phyloP scores from a whole-genome alignment of 306 rosid genomes.

The Dryas octopetala region DNA sequence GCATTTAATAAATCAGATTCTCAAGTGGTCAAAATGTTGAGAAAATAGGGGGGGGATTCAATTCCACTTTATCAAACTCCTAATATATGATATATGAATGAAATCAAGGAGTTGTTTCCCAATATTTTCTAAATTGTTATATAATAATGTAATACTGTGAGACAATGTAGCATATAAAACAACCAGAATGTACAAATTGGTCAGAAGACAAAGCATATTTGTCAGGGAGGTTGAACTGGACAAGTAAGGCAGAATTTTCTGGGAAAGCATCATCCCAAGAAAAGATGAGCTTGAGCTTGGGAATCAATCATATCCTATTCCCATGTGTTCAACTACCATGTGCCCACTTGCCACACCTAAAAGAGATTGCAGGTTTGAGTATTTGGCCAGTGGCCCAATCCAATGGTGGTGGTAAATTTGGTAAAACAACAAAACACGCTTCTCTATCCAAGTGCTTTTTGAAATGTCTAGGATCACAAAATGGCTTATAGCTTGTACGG shows the following conservation, averaged over 20 bases:
- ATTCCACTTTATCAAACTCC: no score
- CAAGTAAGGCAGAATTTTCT: background rate
- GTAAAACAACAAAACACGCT: background rate
- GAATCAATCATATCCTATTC: background rate
- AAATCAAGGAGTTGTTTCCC: background rate
- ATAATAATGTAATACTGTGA: background rate
- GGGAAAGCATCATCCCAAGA: background rate
- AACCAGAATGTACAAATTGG: background rate
- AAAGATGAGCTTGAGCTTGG: background rate
- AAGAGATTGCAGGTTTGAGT: slow-evolving; percentile 25
- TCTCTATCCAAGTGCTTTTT: slow-evolving; percentile 1
- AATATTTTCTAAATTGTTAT: background rate
- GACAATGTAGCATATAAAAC: background rate
- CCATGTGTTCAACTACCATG: slow-evolving; percentile 9
- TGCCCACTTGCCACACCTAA: slow-evolving; percentile 4
- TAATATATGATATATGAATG: no score
- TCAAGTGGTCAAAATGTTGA: no score
- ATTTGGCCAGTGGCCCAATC: background rate
- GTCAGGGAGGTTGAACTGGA: slow-evolving; percentile 14
- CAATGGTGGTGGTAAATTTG: background rate
- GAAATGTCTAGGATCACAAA: background rate
- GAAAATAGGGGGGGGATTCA: no score
- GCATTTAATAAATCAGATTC: no score
- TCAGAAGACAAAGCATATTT: background rate
- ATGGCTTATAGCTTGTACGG: background rate